These are phyloP conservation scores for Ramicandelaber brevisporus DNA, from an alignment of 192 early-diverging fungal species.

Conservation along the genomic window DNA sequence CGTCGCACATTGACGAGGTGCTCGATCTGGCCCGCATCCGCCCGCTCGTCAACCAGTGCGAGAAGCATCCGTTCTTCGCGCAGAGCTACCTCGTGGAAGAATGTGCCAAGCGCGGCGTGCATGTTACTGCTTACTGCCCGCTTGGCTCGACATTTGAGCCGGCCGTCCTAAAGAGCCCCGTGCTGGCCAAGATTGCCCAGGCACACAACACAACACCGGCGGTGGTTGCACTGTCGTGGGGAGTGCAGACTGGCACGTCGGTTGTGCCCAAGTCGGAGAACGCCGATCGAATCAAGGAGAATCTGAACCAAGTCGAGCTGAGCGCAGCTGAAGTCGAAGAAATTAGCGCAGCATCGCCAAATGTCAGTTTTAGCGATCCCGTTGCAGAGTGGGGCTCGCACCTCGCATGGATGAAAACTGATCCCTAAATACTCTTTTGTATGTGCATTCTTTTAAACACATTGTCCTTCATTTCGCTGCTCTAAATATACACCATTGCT, in stretches of 20 bases:
- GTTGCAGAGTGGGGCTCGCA: too few species aligned
- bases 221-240: slow-evolving; percentile 38
- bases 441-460: too few species aligned
- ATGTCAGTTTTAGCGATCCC: too few species aligned
- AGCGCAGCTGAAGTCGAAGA: not conserved
- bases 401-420: too few species aligned
- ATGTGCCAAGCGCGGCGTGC: slow-evolving; percentile 27
- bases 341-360: too few species aligned
- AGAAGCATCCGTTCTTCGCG: slow-evolving; percentile 24
- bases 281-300: slow-evolving; percentile 19
- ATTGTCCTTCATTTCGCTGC: too few species aligned
- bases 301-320: not conserved
- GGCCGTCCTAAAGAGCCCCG: not conserved
- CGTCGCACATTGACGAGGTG: slow-evolving; percentile 15
- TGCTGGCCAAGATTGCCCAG: slow-evolving; percentile 25
- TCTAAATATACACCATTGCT: too few species aligned
- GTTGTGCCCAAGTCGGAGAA: slow-evolving; percentile 46
- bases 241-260: slow-evolving; percentile 25
- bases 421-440: too few species aligned
- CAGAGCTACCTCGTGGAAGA: slow-evolving; percentile 33
- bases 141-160: slow-evolving; percentile 11
- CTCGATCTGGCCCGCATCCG: slow-evolving; percentile 6
- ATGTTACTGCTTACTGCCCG: slow-evolving; percentile 48
- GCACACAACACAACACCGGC: slow-evolving; percentile 22
- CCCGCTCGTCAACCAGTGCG: slow-evolving; percentile 54